Evolutionary conservation across 106 monocot species (phyloP).

Genomic region (Chionographis japonica): DNA sequence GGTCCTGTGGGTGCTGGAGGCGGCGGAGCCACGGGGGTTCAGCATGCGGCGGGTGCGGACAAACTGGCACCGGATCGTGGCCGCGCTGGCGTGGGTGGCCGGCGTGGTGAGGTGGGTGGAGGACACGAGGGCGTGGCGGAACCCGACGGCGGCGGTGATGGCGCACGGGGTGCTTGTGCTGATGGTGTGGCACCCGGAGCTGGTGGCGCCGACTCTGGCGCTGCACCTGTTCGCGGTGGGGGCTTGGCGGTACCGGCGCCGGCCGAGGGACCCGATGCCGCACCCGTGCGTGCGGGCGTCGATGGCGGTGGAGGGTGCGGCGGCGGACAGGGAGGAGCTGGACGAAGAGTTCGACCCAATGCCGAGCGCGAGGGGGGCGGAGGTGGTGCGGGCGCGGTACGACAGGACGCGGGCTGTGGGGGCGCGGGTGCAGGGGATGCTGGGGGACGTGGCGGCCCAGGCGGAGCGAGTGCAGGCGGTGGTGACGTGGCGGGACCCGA

Average conservation of each 20-base stretch:
- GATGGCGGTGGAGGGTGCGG: slow-evolving; percentile 11
- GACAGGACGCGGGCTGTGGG: slow-evolving; percentile 55
- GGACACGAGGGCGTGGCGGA: slow-evolving; percentile 50
- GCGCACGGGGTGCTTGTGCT: slow-evolving; percentile 57
- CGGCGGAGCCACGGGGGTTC: slow-evolving; percentile 51
- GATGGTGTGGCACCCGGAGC: slow-evolving; percentile 57
- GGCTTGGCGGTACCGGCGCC: slow-evolving; percentile 47
- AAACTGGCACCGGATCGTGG: slow-evolving; percentile 56
- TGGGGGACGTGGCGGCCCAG: slow-evolving; percentile 72
- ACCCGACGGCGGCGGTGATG: slow-evolving; percentile 66
- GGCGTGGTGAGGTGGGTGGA: slow-evolving; percentile 37
- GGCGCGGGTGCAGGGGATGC: slow-evolving; percentile 48
- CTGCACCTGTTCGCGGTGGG: slow-evolving; percentile 44
- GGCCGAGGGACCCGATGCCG: slow-evolving; percentile 32
- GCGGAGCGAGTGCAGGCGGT: slow-evolving; percentile 72
- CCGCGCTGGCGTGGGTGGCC: slow-evolving; percentile 42
- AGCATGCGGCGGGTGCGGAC: slow-evolving; percentile 76
- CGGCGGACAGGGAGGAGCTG: slow-evolving; percentile 63
- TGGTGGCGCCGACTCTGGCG: slow-evolving; percentile 56
- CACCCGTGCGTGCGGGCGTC: slow-evolving; percentile 28
- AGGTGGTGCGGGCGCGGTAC: slow-evolving; percentile 69
- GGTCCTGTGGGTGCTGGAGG: slow-evolving; percentile 64
- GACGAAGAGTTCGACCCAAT: slow-evolving; percentile 86
- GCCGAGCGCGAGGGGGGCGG: slow-evolving; percentile 48
- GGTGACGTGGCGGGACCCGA: slow-evolving; percentile 72